Evolutionary conservation across 345 rosid genomes (phyloP).

Genomic region (Combretum micranthum): DNA sequence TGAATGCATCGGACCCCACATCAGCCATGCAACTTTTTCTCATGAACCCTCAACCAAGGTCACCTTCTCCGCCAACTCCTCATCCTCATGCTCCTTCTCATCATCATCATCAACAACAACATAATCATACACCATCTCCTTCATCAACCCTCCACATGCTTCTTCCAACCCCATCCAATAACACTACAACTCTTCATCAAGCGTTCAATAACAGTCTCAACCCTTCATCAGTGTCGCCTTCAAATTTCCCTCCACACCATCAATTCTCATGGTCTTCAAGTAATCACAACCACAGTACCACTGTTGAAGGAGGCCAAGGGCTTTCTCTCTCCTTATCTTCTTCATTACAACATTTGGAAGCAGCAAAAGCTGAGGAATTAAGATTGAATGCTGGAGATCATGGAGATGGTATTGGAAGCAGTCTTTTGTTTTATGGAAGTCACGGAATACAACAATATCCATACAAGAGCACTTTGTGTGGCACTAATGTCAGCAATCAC

Average conservation of each 20-base stretch:
- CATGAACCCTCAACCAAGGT: constrained; percentile 80
- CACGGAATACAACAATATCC: constrained; percentile 12
- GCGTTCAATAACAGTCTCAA: constrained; percentile 25
- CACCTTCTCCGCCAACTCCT: constrained; percentile 54
- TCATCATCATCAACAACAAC: constrained; percentile 21
- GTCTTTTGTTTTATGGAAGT: constrained; percentile 28
- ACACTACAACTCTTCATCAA: constrained; percentile 37
- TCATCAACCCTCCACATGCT: constrained; percentile 86
- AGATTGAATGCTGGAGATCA: constrained; percentile 16
- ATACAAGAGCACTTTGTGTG: constrained; percentile 25
- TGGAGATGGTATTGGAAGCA: constrained; percentile 26
- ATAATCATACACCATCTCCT: constrained; percentile 25
- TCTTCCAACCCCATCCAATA: constrained; percentile 46
- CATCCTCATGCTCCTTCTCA: constrained; percentile 10
- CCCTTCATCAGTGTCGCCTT: neutral
- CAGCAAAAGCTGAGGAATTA: constrained; percentile 78
- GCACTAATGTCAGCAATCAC: constrained; percentile 8
- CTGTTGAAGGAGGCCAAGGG: constrained; percentile 63
- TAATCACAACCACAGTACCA: neutral
- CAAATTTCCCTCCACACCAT: neutral
- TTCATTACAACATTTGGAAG: constrained; percentile 69
- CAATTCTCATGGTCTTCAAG: constrained; percentile 4
- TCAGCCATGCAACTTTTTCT: constrained; percentile 92
- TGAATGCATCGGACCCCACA: constrained; percentile 54
- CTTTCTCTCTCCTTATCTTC: constrained; percentile 82